Conservation (phyloP, 2,329 filamentous ascomycete species). For the Leptographium lundbergii region DNA sequence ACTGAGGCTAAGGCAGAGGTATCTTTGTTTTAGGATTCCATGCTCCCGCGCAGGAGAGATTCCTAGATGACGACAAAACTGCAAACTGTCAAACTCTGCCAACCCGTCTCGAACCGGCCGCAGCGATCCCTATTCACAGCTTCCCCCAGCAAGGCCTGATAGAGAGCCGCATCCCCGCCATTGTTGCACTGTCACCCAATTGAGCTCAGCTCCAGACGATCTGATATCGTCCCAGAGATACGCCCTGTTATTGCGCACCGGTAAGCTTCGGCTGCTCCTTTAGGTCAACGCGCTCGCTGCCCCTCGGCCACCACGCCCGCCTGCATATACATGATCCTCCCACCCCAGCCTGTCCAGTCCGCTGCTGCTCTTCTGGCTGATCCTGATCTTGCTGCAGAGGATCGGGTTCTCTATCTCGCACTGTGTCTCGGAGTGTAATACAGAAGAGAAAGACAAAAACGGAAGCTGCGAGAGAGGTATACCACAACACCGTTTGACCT, state of each 20-base stretch:
- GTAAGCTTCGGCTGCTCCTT: not conserved
- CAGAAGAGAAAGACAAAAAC: not conserved
- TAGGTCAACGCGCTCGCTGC: not conserved
- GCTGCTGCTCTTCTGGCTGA: not conserved
- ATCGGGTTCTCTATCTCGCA: not conserved
- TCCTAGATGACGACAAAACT: not conserved
- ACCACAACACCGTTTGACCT: too few relatives aligned
- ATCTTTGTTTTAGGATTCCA: not conserved
- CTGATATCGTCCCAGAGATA: not conserved
- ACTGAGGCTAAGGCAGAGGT: not conserved
- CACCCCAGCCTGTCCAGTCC: not conserved
- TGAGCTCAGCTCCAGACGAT: not conserved
- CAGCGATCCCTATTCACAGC: not conserved
- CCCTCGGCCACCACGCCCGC: not conserved
- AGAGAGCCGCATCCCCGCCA: too few relatives aligned
- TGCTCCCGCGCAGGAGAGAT: not conserved
- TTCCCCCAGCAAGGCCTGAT: not conserved
- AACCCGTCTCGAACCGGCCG: not conserved
- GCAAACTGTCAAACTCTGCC: not conserved
- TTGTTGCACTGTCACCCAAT: too few relatives aligned
- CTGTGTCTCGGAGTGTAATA: conserved; percentile 1
- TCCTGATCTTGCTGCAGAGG: not conserved
- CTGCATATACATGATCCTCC: not conserved
- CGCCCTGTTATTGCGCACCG: not conserved
- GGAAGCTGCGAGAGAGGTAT: not conserved